phyloP scores from a whole-genome alignment of 2,329 filamentous ascomycete species.

The Colletotrichum endophyticum region DNA sequence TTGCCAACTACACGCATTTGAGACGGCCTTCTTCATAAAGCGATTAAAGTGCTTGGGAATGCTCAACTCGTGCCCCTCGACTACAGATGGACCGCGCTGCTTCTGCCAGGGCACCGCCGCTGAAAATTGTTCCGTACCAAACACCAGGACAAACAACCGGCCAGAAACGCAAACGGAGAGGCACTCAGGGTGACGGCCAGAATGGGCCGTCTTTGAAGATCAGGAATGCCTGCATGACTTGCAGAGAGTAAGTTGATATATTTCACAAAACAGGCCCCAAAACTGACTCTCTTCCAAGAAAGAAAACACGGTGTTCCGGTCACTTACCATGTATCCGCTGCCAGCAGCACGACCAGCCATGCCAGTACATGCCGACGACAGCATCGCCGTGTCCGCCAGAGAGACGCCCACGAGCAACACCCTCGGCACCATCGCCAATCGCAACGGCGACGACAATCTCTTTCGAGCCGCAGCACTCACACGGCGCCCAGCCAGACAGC shows the following conservation, averaged over 20 bases:
- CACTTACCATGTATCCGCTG: background rate
- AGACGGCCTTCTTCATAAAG: background rate
- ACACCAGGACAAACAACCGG: background rate
- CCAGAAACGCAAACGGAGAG: background rate
- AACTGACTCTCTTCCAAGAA: background rate
- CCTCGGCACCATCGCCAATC: background rate
- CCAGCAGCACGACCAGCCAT: background rate
- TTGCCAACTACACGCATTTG: background rate
- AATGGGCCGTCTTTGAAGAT: background rate
- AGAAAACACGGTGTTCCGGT: background rate
- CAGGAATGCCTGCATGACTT: background rate
- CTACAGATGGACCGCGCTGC: background rate
- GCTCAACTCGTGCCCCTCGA: fast-evolving
- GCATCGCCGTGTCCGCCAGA: background rate
- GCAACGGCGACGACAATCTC: background rate
- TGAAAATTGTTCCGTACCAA: background rate
- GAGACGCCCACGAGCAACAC: background rate
- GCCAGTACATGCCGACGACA: background rate
- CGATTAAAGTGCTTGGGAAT: background rate
- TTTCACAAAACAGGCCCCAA: background rate
- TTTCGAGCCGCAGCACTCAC: background rate
- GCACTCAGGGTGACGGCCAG: background rate
- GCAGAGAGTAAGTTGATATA: background rate
- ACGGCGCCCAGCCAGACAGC: background rate
- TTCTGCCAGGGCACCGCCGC: background rate